Percentiles rank a stretch among this genome's conserved stretches.
phyloP scores from a whole-genome alignment of 768 basidiomycete species.

The Lepiota venenata region DNA sequence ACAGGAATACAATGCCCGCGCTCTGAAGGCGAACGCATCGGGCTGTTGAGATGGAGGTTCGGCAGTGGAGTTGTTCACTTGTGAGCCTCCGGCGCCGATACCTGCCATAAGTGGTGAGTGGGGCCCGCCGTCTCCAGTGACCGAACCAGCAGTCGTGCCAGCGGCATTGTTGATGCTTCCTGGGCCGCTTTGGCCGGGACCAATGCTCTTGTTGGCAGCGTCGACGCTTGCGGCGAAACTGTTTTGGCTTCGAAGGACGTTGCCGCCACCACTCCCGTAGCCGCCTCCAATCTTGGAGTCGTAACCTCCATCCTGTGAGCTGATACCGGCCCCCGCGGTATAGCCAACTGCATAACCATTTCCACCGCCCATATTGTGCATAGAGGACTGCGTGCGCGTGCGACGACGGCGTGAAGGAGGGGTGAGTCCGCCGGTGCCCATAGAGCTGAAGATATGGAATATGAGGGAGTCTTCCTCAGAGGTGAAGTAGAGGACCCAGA shows the following conservation, averaged over 20 bases:
- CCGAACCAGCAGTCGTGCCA: constrained; percentile 29
- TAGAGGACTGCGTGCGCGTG: constrained; percentile 56
- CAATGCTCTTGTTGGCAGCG: constrained; percentile 32
- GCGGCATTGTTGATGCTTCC: constrained; percentile 57
- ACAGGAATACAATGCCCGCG: constrained; percentile 92
- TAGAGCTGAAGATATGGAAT: constrained; percentile 82
- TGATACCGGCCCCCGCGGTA: constrained; percentile 65
- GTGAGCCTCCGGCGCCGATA: constrained; percentile 53
- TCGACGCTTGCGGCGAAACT: constrained; percentile 48
- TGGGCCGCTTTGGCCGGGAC: constrained; percentile 31
- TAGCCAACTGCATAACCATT: constrained; percentile 68
- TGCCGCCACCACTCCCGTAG: constrained; percentile 44
- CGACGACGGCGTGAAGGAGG: constrained; percentile 79
- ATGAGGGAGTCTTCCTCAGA: constrained; percentile 91
- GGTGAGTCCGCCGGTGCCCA: constrained; percentile 82
- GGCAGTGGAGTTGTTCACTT: constrained; percentile 21
- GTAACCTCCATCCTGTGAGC: constrained; percentile 58
- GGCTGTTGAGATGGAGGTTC: constrained; percentile 20
- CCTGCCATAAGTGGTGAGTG: constrained; percentile 70
- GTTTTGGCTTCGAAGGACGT: constrained; percentile 49
- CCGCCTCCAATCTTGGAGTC: constrained; percentile 58
- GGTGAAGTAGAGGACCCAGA: constrained; percentile 97
- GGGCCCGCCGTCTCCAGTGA: constrained; percentile 47
- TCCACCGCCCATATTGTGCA: constrained; percentile 58
- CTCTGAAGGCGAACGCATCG: constrained; percentile 65